phyloP scores from a whole-genome alignment of 352 stramenopile genomes.

The Globisporangium lucens region DNA sequence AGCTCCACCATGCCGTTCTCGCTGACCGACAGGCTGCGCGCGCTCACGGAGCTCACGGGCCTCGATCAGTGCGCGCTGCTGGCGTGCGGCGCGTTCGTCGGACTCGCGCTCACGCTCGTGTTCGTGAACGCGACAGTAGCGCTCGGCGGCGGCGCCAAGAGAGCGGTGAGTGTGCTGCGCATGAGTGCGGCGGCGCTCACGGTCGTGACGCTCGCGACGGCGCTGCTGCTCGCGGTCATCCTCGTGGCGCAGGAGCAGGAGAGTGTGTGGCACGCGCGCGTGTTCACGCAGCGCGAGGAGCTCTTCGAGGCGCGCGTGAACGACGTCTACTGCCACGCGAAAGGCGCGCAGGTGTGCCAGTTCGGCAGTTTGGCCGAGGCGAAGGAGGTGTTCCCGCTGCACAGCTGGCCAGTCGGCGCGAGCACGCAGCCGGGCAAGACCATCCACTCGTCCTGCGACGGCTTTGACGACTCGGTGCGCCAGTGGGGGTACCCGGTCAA shows the following conservation, averaged over 20 bases:
- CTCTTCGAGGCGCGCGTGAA: conserved; percentile 37
- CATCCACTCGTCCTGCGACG: conserved; percentile 33
- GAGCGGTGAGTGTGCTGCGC: conserved; percentile 15
- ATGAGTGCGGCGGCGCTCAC: conserved; percentile 14
- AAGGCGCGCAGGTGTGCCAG: conserved; percentile 38
- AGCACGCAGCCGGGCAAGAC: conserved; percentile 27
- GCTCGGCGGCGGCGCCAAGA: background rate
- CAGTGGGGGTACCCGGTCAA: conserved; percentile 49
- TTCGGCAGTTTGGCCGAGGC: conserved; percentile 36
- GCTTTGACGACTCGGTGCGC: conserved; percentile 37
- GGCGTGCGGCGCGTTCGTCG: conserved; percentile 19
- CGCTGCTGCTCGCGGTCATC: conserved; percentile 21
- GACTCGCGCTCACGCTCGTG: conserved; percentile 24
- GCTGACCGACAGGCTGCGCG: conserved; percentile 11
- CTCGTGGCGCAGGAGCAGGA: conserved; percentile 18
- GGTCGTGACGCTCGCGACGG: conserved; percentile 16
- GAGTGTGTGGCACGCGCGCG: conserved; percentile 28
- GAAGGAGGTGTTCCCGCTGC: conserved; percentile 35
- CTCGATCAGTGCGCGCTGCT: conserved; percentile 28
- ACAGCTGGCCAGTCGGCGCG: conserved; percentile 37
- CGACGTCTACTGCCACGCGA: conserved; percentile 47
- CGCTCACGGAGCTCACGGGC: conserved; percentile 19
- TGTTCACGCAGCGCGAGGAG: conserved; percentile 24
- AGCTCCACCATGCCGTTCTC: conserved; percentile 1
- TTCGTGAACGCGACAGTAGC: conserved; percentile 16